Evolutionary conservation across 768 basidiomycete species (phyloP), one percentile per base, ranked within the genome.

Genomic region (Chiua virens): DNA sequence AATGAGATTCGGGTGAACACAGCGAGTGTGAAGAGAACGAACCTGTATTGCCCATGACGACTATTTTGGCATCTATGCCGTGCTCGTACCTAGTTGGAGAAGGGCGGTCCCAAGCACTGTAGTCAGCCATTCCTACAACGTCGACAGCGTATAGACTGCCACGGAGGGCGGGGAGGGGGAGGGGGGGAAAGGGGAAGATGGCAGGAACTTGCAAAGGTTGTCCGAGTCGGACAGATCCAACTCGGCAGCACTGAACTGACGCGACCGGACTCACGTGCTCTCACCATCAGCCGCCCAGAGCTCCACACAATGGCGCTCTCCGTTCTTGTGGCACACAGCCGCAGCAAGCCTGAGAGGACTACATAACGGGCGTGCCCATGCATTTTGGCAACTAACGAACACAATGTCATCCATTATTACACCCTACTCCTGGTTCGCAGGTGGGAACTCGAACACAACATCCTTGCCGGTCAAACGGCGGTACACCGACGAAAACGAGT

Each of bases 401-500:
- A 63, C 60, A 62, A 73, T 66, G 67, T 61, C 57, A 61, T 62
- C 56, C 60, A 61, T 61, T 70, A 68, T 55, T 63, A 64, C 61
- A 13, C 42, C 61, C 76, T 84, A 88, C 71, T 87, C 83, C 69
- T 85, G 85, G 62, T 76, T 75, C 59, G 80, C 82, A 56, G 85
- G 83, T 39, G 91, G 91, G 79, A 93, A 93, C 79, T 93, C 91
- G 68, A 93, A 93, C 48, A 89, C 86, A 52, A 97, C 95, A 57
- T 98, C 95, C 81, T 97, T 98, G 70, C 95, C 95, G 58, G 94
- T 96, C 70, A 97, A 76, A 56, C 88, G 83, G 67, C 88, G 89
- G 82, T 97, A 98, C 57, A 98, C 92, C 37, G 92, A 94, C 43
- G 95, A 89, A 80, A 98, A 99, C 57, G 95, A 96, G 78, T 99